These are phyloP conservation scores for Porpolomopsis calyptriformis DNA, from an alignment of 768 basidiomycete species.

Conservation along the genomic window DNA sequence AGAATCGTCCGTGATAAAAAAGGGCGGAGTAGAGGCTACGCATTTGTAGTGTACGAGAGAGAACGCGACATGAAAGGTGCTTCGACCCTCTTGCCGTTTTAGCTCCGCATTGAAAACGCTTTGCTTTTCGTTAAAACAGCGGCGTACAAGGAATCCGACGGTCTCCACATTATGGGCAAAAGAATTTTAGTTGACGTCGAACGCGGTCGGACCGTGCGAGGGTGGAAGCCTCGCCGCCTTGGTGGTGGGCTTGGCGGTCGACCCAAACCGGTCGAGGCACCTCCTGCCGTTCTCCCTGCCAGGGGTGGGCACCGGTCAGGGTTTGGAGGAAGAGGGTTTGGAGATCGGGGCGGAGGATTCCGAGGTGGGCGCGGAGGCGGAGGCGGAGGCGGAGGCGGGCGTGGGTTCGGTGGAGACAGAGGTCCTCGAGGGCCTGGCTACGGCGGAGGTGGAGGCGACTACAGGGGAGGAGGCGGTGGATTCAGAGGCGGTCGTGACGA, in stretches of 20 bases:
- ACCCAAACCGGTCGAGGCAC: slow-evolving; percentile 67
- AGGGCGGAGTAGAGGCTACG: slow-evolving; percentile 80
- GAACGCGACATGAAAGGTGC: slow-evolving; percentile 99
- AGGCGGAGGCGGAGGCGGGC: slow-evolving; percentile 24
- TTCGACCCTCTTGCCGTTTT: not conserved
- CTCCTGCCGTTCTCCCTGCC: slow-evolving; percentile 23
- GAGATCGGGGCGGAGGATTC: slow-evolving; percentile 35
- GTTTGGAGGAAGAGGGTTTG: slow-evolving; percentile 34
- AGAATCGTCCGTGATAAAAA: slow-evolving; percentile 90
- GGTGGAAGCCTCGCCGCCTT: slow-evolving; percentile 94
- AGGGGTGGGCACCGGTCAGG: slow-evolving; percentile 37
- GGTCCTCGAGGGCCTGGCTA: slow-evolving; percentile 15
- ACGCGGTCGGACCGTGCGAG: slow-evolving; percentile 92
- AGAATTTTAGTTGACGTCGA: slow-evolving; percentile 96
- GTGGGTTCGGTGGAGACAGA: slow-evolving; percentile 31
- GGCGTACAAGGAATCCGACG: slow-evolving; percentile 98
- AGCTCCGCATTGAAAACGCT: not conserved
- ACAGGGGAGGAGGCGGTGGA: slow-evolving; percentile 24
- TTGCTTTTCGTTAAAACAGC: slow-evolving; percentile 30
- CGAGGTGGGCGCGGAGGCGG: slow-evolving; percentile 27
- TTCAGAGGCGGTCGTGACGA: slow-evolving; percentile 33
- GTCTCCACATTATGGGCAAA: slow-evolving; percentile 91
- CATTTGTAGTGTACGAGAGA: slow-evolving; percentile 94
- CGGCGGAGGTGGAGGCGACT: slow-evolving; percentile 15
- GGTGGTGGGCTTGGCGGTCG: slow-evolving; percentile 99